phyloP scores from a whole-genome alignment of 805 yeast species.

The Myxozyma mucilagina region DNA sequence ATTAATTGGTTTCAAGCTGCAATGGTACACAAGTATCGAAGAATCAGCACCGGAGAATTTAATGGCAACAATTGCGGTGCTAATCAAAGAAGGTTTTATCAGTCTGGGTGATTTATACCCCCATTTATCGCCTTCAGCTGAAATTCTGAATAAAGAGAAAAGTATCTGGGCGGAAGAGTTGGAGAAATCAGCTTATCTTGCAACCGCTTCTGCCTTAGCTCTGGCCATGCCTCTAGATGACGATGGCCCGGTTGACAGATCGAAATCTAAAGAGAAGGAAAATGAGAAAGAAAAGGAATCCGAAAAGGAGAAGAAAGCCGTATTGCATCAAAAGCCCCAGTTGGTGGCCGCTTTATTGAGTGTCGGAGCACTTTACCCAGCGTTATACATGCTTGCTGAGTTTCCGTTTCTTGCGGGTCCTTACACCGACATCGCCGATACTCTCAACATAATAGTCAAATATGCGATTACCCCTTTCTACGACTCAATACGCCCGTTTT shows the following conservation, averaged over 20 bases:
- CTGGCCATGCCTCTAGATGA: constrained; percentile 79
- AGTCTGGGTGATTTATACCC: constrained; percentile 63
- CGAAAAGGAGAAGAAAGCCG: constrained; percentile 36
- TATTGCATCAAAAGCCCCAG: constrained; percentile 44
- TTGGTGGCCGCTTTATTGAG: constrained; percentile 56
- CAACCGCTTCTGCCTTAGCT: constrained; percentile 77
- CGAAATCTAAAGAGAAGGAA: constrained; percentile 14
- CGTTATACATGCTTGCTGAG: constrained; percentile 56
- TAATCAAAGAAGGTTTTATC: constrained; percentile 66
- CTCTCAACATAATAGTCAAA: constrained; percentile 54
- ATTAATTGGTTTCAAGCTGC: constrained; percentile 52
- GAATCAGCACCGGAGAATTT: constrained; percentile 47
- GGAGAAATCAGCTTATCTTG: constrained; percentile 58
- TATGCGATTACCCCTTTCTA: constrained; percentile 54
- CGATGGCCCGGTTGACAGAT: constrained; percentile 46
- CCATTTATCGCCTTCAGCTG: constrained; percentile 55
- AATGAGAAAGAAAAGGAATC: constrained; percentile 30
- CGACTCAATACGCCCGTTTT: constrained; percentile 10
- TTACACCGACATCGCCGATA: constrained; percentile 50
- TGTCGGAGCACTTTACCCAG: constrained; percentile 63
- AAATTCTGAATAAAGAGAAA: constrained; percentile 49
- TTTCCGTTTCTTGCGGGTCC: constrained; percentile 63
- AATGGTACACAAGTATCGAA: constrained; percentile 36
- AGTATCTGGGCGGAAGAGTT: constrained; percentile 48
- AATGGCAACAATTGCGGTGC: constrained; percentile 51